Percentiles rank a stretch among this genome's conserved stretches.
Evolutionary conservation across 176 grass and related monocot genomes (phyloP).

Genomic region (Triticum monococcum): DNA sequence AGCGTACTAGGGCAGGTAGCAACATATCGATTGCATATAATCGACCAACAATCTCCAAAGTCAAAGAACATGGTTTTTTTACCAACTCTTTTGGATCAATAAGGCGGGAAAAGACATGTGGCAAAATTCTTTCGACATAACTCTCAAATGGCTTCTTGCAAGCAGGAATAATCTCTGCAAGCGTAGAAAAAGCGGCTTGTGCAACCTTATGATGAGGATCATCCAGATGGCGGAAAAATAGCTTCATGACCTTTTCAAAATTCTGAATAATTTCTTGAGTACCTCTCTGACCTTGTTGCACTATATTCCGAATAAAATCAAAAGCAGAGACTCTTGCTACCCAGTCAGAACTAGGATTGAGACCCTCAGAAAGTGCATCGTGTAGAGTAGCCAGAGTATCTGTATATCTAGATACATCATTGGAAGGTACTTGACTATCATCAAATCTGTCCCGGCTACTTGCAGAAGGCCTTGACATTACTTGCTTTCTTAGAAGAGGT

Average conservation of each 20-base stretch:
- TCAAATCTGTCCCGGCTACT: constrained; percentile 72
- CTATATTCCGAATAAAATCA: constrained; percentile 81
- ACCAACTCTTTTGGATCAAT: constrained; percentile 94
- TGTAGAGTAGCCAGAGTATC: constrained; percentile 76
- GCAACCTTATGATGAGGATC: constrained; percentile 99
- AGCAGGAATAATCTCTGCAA: constrained; percentile 94
- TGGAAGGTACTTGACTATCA: constrained; percentile 55
- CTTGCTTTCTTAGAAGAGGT: constrained; percentile 95
- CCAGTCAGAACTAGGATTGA: constrained; percentile 96
- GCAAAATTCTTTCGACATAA: constrained; percentile 87
- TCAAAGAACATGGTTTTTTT: constrained; percentile 79
- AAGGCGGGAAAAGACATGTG: constrained; percentile 87
- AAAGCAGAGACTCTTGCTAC: constrained; percentile 85
- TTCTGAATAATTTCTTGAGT: constrained; percentile 85
- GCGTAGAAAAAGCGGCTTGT: constrained; percentile 78
- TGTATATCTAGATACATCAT: constrained; percentile 68
- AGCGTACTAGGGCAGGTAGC: constrained; percentile 87
- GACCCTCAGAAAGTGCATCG: constrained; percentile 90
- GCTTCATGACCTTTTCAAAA: constrained; percentile 99
- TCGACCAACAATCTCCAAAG: constrained; percentile 81
- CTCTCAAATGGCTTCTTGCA: constrained; percentile 91
- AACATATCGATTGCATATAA: constrained; percentile 92
- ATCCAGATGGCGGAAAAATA: constrained; percentile 96
- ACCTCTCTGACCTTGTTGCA: constrained; percentile 84
- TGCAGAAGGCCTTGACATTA: constrained; percentile 72